These are phyloP conservation scores for Escovopsis sp. DNA, from an alignment of 2,329 filamentous ascomycete genomes.

Conservation along the genomic window DNA sequence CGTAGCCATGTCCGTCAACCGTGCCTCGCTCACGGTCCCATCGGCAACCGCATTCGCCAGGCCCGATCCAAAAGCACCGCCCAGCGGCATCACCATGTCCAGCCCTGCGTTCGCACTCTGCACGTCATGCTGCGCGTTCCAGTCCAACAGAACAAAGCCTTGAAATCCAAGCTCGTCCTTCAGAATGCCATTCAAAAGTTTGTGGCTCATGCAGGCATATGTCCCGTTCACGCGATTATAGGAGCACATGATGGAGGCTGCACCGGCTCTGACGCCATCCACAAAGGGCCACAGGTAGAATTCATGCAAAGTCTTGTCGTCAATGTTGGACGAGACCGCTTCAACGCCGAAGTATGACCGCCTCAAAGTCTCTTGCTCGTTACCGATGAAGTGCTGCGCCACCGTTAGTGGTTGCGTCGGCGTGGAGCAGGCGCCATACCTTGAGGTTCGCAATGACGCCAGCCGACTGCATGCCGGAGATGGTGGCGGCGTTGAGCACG, in stretches of 20 bases:
- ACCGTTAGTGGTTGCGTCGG: too few species aligned
- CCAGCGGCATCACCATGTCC: slow-evolving; percentile 55
- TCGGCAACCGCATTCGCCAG: slow-evolving; percentile 63
- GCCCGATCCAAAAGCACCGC: slow-evolving; percentile 45
- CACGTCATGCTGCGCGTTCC: slow-evolving; percentile 49
- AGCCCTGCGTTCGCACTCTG: slow-evolving; percentile 39
- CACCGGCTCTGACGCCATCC: slow-evolving; percentile 41
- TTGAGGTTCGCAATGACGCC: slow-evolving; percentile 68
- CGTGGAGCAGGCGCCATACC: slow-evolving; percentile 12
- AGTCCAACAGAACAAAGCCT: slow-evolving; percentile 55
- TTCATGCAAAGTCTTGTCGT: slow-evolving; percentile 50
- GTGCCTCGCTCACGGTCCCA: slow-evolving; percentile 53
- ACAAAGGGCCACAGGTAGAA: slow-evolving; percentile 52
- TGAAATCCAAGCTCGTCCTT: slow-evolving; percentile 50
- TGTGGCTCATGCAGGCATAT: slow-evolving; percentile 60
- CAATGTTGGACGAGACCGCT: slow-evolving; percentile 44
- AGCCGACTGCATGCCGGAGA: slow-evolving; percentile 60
- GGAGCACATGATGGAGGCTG: slow-evolving; percentile 47
- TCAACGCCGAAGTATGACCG: slow-evolving; percentile 27
- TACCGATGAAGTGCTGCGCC: slow-evolving; percentile 44
- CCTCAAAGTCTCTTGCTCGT: slow-evolving; percentile 43
- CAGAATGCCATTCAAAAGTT: slow-evolving; percentile 51
- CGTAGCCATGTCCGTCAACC: slow-evolving; percentile 66
- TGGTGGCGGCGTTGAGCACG: slow-evolving; percentile 52
- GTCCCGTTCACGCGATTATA: slow-evolving; percentile 60